A percentile compares a stretch with the other conserved stretches of the same genome.
Evolutionary conservation across 2,329 filamentous ascomycete genomes (phyloP).

Genomic region (Trichoderma asperellum): DNA sequence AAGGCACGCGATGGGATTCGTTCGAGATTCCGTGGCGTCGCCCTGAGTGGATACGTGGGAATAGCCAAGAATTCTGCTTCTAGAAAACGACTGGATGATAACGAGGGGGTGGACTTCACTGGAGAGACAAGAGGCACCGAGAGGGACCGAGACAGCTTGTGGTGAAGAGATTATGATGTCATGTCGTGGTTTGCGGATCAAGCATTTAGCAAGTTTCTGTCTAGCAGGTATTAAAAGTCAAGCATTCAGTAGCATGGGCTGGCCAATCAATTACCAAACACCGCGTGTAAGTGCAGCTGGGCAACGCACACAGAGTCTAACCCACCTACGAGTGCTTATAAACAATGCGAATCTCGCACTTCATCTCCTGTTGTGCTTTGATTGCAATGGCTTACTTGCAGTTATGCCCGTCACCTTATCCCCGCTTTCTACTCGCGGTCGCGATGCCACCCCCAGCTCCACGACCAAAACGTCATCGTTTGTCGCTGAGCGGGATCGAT

Average conservation of each 20-base stretch:
- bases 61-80: not conserved
- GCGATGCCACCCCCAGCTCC: not conserved
- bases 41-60: constrained; percentile 14
- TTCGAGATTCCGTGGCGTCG: constrained; percentile 5
- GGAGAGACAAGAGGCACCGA: constrained; percentile 2
- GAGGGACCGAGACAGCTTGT: constrained; percentile 1
- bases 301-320: not conserved
- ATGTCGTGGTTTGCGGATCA: constrained; percentile 8
- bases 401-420: not conserved
- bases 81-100: constrained; percentile 7
- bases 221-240: not conserved
- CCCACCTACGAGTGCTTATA: not conserved
- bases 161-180: constrained; percentile 17
- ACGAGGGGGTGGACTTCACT: constrained; percentile 1
- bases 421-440: not conserved
- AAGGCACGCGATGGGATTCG: constrained; percentile 17
- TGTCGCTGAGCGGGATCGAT: not conserved
- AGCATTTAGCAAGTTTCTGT: not conserved
- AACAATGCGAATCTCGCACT: not conserved
- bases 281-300: not conserved
- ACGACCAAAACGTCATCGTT: constrained; percentile 9
- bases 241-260: not conserved
- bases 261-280: not conserved
- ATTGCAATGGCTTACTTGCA: not conserved
- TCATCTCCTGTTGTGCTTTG: not conserved